Conservation (phyloP, 352 stramenopile genomes). For the Pythium sp. region DNA sequence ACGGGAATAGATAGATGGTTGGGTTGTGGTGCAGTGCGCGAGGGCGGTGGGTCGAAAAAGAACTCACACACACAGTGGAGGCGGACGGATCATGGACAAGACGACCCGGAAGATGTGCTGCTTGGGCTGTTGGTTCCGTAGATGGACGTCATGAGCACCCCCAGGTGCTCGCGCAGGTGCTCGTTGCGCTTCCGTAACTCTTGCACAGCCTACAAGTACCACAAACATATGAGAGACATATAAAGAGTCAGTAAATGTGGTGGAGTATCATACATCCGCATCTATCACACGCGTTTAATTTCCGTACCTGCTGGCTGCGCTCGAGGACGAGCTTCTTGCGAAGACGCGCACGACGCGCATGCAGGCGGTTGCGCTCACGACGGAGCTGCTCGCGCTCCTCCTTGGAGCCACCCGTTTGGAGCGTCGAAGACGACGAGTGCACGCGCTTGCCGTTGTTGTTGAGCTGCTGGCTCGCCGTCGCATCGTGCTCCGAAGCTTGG, state of each 20-base stretch:
- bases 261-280: background rate
- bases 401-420: conserved; percentile 47
- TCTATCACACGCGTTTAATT: background rate
- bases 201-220: conserved; percentile 43
- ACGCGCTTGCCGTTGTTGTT: conserved; percentile 45
- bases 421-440: conserved; percentile 18
- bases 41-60: background rate
- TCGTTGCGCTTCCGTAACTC: conserved; percentile 63
- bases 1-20: background rate
- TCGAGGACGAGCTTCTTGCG: conserved; percentile 83
- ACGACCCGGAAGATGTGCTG: background rate
- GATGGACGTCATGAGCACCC: conserved; percentile 59
- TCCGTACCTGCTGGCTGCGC: conserved; percentile 62
- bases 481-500: conserved; percentile 2
- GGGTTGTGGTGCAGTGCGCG: background rate
- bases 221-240: conserved; percentile 1
- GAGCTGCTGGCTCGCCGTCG: conserved; percentile 18
- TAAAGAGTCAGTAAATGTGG: background rate
- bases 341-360: conserved; percentile 65
- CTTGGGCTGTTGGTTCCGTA: conserved; percentile 30
- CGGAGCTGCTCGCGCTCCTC: conserved; percentile 70
- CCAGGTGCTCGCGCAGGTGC: conserved; percentile 52
- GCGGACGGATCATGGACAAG: background rate
- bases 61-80: conserved; percentile 8
- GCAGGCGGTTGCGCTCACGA: conserved; percentile 70